These are phyloP conservation scores for Neurospora sp. DNA, from an alignment of 495 filamentous ascomycete species.

Conservation along the genomic window DNA sequence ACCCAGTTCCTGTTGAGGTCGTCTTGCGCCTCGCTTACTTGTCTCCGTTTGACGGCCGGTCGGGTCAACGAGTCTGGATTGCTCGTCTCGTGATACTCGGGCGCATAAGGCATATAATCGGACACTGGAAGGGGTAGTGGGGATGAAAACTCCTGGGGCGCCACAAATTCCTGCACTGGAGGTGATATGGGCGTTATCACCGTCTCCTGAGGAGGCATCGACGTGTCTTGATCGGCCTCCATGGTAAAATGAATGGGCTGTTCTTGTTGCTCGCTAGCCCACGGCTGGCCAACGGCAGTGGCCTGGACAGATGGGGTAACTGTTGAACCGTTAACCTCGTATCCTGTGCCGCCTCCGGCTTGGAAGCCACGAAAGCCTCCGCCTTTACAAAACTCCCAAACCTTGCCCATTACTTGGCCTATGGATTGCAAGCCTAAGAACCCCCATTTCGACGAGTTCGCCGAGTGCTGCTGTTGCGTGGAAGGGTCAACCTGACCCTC, in stretches of 20 bases:
- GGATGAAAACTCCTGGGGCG: background rate
- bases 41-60: constrained; percentile 41
- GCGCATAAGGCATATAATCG: constrained; percentile 11
- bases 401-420: constrained; percentile 58
- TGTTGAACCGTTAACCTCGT: constrained; percentile 30
- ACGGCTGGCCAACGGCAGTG: background rate
- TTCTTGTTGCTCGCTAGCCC: background rate
- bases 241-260: constrained; percentile 1
- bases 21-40: constrained; percentile 38
- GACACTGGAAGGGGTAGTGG: background rate
- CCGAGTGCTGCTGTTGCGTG: background rate
- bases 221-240: background rate
- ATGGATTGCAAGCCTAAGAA: constrained; percentile 33
- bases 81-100: constrained; percentile 18
- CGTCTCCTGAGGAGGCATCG: background rate
- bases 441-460: constrained; percentile 30
- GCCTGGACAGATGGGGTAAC: constrained; percentile 12
- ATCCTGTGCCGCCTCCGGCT: constrained; percentile 69
- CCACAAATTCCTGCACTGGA: background rate
- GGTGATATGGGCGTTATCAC: background rate
- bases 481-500: background rate
- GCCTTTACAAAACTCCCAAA: constrained; percentile 71
- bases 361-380: constrained; percentile 74
- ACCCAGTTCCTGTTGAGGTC: constrained; percentile 64
- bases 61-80: constrained; percentile 34